Evolutionary conservation across 257 asterid genomes (phyloP).

Genomic region (Ajuga chamaepitys): DNA sequence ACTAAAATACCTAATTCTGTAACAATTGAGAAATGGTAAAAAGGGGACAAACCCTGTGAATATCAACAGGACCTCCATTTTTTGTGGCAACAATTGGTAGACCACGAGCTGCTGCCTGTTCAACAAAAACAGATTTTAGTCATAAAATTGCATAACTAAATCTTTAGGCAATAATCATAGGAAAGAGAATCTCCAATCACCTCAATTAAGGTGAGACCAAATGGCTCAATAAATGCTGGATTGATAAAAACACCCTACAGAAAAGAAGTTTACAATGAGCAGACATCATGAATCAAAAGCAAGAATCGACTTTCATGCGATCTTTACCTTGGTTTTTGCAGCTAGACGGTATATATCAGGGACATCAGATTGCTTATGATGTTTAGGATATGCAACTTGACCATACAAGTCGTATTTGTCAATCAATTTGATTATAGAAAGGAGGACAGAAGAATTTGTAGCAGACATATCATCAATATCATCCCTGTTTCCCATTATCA

Average conservation of each 20-base stretch:
- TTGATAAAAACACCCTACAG: constrained; percentile 79
- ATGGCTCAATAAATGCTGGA: constrained; percentile 84
- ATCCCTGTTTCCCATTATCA: constrained; percentile 84
- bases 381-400: constrained; percentile 80
- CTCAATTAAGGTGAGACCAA: constrained; percentile 84
- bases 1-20: not conserved
- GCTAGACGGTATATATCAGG: constrained; percentile 79
- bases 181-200: constrained; percentile 21
- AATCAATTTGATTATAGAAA: constrained; percentile 60
- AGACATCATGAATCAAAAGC: not conserved
- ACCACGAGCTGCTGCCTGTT: constrained; percentile 84
- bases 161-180: not conserved
- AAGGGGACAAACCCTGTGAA: constrained; percentile 44
- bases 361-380: constrained; percentile 73
- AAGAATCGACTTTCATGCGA: constrained; percentile 4
- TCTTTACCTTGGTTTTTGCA: constrained; percentile 66
- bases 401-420: constrained; percentile 82
- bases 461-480: constrained; percentile 76
- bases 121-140: constrained; percentile 6
- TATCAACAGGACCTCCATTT: constrained; percentile 89
- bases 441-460: constrained; percentile 66
- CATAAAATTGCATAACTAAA: not conserved
- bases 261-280: constrained; percentile 8
- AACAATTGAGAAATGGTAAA: not conserved
- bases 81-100: constrained; percentile 78